Conservation (phyloP, 306 rosid genomes). For the Acacia acuminata region DNA sequence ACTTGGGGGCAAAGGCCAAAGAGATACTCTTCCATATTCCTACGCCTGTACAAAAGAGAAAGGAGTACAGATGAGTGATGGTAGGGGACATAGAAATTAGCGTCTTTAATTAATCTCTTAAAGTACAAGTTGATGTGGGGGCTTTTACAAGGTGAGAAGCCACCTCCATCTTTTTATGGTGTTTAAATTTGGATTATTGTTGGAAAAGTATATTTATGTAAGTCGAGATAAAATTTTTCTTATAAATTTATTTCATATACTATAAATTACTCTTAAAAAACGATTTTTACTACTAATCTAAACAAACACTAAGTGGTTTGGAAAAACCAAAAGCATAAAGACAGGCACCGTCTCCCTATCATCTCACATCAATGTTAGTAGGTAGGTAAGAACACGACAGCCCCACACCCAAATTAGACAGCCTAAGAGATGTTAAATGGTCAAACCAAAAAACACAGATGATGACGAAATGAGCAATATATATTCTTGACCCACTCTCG, state of each 20-base stretch:
- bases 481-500: neutral
- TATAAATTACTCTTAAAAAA: no score
- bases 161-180: neutral
- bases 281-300: no score
- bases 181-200: no score
- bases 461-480: neutral
- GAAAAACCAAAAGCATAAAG: constrained; percentile 3
- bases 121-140: neutral
- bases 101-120: neutral
- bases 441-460: neutral
- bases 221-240: no score
- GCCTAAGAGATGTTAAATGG: neutral
- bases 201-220: no score
- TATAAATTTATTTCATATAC: no score
- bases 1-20: constrained; percentile 26
- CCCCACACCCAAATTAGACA: neutral
- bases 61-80: neutral
- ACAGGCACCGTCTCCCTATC: neutral
- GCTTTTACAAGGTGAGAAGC: constrained; percentile 2
- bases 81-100: neutral
- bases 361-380: neutral
- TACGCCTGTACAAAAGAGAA: neutral
- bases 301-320: neutral
- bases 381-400: neutral
- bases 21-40: constrained; percentile 15